Evolutionary conservation across 1,284 basidiomycete species (phyloP).

Genomic region (Sporisorium exsertum): DNA sequence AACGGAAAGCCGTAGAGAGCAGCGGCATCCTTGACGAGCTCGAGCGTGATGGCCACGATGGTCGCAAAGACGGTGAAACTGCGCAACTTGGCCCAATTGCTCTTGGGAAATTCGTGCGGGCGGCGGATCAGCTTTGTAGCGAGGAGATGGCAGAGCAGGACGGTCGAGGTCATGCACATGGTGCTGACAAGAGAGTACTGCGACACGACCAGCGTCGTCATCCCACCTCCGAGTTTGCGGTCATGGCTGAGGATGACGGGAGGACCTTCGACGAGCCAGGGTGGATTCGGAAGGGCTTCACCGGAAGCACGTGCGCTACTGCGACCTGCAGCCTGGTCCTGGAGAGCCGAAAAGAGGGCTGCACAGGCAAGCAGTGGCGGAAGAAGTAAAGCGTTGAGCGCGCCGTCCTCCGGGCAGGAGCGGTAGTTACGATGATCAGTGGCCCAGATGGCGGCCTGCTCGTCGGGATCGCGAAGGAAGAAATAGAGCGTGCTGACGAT

Average conservation of each 20-base stretch:
- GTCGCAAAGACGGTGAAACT: conserved; percentile 69
- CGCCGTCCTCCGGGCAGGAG: conserved; percentile 55
- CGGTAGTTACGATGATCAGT: conserved; percentile 62
- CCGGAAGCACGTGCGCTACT: conserved; percentile 48
- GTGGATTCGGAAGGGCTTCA: conserved; percentile 44
- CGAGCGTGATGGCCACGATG: conserved; percentile 63
- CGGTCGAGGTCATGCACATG: conserved; percentile 55
- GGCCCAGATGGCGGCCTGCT: conserved; percentile 58
- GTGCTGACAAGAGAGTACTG: conserved; percentile 56
- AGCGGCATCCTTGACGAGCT: conserved; percentile 60
- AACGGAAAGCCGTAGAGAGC: conserved; percentile 60
- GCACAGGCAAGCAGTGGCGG: conserved; percentile 55
- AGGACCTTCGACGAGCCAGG: conserved; percentile 54
- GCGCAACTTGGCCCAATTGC: conserved; percentile 66
- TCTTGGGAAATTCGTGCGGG: conserved; percentile 57
- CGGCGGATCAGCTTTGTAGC: conserved; percentile 55
- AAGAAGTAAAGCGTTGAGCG: conserved; percentile 54
- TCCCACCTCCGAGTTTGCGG: conserved; percentile 29
- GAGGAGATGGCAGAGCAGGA: conserved; percentile 41
- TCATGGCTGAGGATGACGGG: conserved; percentile 46
- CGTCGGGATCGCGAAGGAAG: conserved; percentile 40
- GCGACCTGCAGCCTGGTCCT: conserved; percentile 46
- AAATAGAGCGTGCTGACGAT: conserved; percentile 50
- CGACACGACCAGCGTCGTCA: conserved; percentile 53
- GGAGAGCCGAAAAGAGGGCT: conserved; percentile 50